These are phyloP conservation scores for Allomyces macrogynus DNA, from an alignment of 192 early-diverging fungal species.

Conservation along the genomic window DNA sequence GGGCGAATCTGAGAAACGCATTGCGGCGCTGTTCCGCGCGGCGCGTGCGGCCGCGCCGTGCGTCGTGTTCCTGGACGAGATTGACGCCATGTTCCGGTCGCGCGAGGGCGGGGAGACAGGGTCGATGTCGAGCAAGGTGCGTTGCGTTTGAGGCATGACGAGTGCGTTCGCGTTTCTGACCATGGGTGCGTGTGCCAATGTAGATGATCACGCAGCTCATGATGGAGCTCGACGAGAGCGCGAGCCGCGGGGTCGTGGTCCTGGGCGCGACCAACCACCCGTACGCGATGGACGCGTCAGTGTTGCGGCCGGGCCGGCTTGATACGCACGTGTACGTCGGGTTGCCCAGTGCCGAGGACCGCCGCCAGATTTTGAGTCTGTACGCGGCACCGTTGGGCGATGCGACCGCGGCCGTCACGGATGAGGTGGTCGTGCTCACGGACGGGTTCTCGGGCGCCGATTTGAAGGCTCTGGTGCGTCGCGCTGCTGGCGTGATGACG, in stretches of 20 bases:
- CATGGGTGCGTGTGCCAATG: not conserved
- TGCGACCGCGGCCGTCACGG: constrained; percentile 11
- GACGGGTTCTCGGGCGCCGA: constrained; percentile 44
- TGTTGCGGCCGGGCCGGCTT: constrained; percentile 68
- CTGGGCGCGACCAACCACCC: constrained; percentile 77
- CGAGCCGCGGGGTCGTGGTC: constrained; percentile 39
- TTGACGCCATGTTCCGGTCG: constrained; percentile 1
- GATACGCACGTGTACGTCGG: constrained; percentile 55
- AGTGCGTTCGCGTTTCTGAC: not conserved
- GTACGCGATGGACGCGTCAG: constrained; percentile 43
- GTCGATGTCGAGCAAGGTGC: not conserved
- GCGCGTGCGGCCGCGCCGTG: constrained; percentile 15
- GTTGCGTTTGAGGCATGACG: too few relatives aligned
- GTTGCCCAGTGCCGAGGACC: constrained; percentile 31
- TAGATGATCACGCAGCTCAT: constrained; percentile 55
- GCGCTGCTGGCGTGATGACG: not conserved
- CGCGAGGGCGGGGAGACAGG: not conserved
- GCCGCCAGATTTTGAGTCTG: constrained; percentile 42
- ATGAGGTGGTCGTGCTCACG: constrained; percentile 21
- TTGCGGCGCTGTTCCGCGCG: not conserved
- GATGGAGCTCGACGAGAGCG: constrained; percentile 47
- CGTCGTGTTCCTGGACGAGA: constrained; percentile 21
- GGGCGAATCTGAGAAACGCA: constrained; percentile 5
- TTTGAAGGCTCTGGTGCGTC: constrained; percentile 33
- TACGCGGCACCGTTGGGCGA: constrained; percentile 13